Percentiles rank a stretch among this genome's conserved stretches.
Evolutionary conservation across 495 filamentous ascomycete genomes (phyloP).

Genomic region (Penicillium psychrofluorescens): DNA sequence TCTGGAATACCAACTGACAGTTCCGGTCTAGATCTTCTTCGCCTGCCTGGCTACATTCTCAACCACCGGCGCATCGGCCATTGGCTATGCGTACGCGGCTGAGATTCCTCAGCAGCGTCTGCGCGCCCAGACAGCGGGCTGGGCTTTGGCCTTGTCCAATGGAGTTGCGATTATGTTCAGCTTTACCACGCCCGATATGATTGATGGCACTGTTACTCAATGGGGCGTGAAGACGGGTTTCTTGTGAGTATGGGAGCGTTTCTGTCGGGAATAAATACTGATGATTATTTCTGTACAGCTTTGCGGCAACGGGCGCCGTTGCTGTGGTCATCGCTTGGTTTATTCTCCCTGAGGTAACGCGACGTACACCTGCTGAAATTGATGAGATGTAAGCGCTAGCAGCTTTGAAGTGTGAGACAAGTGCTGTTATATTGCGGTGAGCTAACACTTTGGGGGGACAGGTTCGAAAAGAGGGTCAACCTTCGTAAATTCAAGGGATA

Average conservation of each 20-base stretch:
- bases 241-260: slow-evolving; percentile 18
- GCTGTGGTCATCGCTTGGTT: slow-evolving; percentile 29
- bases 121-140: slow-evolving; percentile 30
- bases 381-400: slow-evolving; percentile 25
- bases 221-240: slow-evolving; percentile 39
- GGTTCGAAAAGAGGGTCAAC: slow-evolving; percentile 26
- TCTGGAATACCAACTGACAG: no score
- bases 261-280: background rate
- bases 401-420: no score
- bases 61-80: slow-evolving; percentile 34
- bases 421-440: background rate
- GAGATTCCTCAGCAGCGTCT: slow-evolving; percentile 33
- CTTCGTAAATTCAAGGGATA: slow-evolving; percentile 26
- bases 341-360: slow-evolving; percentile 28
- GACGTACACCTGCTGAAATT: slow-evolving; percentile 31
- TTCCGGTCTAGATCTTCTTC: slow-evolving; percentile 20
- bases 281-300: slow-evolving; percentile 10
- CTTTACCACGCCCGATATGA: slow-evolving; percentile 37
- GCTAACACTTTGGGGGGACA: background rate
- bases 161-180: slow-evolving; percentile 34
- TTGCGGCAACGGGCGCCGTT: slow-evolving; percentile 23
- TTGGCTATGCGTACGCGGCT: slow-evolving; percentile 34
- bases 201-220: slow-evolving; percentile 18
- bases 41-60: slow-evolving; percentile 29
- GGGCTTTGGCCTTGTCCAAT: slow-evolving; percentile 30